A percentile compares a stretch with the other conserved stretches of the same genome.
phyloP scores from a whole-genome alignment of 129 eudicot genomes.

The Tanacetum coccineum region DNA sequence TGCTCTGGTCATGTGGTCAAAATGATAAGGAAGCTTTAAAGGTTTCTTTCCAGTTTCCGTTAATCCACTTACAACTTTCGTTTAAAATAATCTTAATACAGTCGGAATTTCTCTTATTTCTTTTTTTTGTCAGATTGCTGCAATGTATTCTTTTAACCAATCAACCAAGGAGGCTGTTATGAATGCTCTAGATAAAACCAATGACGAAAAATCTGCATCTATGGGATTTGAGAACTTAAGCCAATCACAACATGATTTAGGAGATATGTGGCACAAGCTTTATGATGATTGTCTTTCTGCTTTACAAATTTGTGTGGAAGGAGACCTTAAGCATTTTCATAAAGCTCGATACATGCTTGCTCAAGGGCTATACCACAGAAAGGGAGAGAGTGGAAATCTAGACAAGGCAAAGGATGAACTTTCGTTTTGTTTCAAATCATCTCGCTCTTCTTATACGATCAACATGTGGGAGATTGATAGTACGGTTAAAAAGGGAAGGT shows the following conservation, averaged over 20 bases:
- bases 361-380: conserved; percentile 70
- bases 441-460: conserved; percentile 90
- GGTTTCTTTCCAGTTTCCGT: conserved; percentile 36
- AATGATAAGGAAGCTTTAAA: conserved; percentile 59
- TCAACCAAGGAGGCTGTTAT: conserved; percentile 47
- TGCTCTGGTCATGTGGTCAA: conserved; percentile 72
- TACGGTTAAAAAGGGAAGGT: conserved; percentile 94
- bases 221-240: conserved; percentile 18
- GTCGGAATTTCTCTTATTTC: neutral
- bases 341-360: conserved; percentile 98
- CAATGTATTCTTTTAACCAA: conserved; percentile 54
- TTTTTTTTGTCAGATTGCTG: conserved; percentile 60
- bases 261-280: conserved; percentile 61
- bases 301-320: conserved; percentile 81
- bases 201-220: conserved; percentile 21
- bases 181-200: conserved; percentile 35
- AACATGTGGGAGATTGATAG: conserved; percentile 99
- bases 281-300: conserved; percentile 93
- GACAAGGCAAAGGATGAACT: conserved; percentile 92
- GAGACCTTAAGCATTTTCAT: conserved; percentile 97
- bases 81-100: conserved; percentile 2
- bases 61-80: neutral
- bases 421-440: conserved; percentile 92
- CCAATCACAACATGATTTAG: conserved; percentile 33
- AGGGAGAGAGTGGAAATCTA: conserved; percentile 66